Evolutionary conservation across 2,329 filamentous ascomycete species (phyloP).

Genomic region (Alternaria arbusti): DNA sequence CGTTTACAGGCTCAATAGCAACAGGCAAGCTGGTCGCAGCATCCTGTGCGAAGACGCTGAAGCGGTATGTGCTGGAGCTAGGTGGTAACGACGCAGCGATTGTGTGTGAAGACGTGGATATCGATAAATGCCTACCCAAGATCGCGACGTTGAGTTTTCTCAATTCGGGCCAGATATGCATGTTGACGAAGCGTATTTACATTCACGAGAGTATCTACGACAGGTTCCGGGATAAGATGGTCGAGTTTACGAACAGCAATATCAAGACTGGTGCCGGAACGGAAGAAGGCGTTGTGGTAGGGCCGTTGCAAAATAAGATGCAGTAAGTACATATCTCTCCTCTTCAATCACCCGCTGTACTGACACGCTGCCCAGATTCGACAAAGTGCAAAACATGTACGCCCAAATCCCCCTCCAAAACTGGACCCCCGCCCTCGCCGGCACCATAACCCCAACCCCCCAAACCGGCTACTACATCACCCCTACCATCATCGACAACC

Average conservation of each 20-base stretch:
- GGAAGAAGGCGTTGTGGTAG: background rate
- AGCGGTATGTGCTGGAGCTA: conserved; percentile 58
- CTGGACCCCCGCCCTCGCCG: background rate
- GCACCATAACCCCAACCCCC: conserved; percentile 61
- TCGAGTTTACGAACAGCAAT: conserved; percentile 52
- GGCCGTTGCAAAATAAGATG: background rate
- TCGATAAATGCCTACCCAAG: conserved; percentile 50
- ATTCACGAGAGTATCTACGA: conserved; percentile 45
- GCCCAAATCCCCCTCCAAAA: background rate
- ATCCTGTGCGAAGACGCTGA: conserved; percentile 61
- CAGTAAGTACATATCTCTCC: background rate
- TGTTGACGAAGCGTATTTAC: conserved; percentile 37
- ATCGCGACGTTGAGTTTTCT: conserved; percentile 55
- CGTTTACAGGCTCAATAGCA: conserved; percentile 66
- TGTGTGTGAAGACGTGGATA: conserved; percentile 60
- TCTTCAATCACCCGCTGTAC: background rate
- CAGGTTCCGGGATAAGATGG: conserved; percentile 45
- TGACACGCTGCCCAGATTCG: background rate
- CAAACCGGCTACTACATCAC: background rate
- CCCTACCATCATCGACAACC: conserved; percentile 62
- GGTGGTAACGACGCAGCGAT: conserved; percentile 69
- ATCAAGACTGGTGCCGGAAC: conserved; percentile 35
- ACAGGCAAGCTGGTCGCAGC: conserved; percentile 67
- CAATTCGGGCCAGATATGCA: conserved; percentile 61
- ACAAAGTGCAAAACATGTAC: background rate